phyloP scores from a whole-genome alignment of 2,329 filamentous ascomycete genomes.

The Cordyceps pruinosa region DNA sequence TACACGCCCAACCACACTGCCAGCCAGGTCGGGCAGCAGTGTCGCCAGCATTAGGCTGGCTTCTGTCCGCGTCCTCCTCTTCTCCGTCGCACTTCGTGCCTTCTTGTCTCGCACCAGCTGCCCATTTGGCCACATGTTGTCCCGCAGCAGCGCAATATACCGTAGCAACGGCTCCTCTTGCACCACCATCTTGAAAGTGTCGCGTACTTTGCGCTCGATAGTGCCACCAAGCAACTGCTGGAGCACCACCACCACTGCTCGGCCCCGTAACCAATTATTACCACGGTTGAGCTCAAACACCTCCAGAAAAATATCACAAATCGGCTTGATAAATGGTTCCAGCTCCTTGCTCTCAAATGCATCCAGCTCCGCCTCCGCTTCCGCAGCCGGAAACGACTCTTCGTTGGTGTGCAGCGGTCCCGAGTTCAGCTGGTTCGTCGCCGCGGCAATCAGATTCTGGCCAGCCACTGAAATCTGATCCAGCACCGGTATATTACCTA shows the following conservation, averaged over 20 bases:
- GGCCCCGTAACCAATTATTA: constrained; percentile 93
- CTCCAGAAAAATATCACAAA: constrained; percentile 95
- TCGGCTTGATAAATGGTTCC: constrained; percentile 95
- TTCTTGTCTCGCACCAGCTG: constrained; percentile 41
- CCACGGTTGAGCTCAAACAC: constrained; percentile 90
- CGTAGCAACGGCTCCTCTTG: constrained; percentile 72
- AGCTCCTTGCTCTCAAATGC: constrained; percentile 86
- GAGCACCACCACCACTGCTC: constrained; percentile 90
- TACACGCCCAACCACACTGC: constrained; percentile 82
- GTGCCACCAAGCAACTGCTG: constrained; percentile 94
- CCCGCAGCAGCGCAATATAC: constrained; percentile 67
- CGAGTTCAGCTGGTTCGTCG: constrained; percentile 55
- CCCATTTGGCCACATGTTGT: constrained; percentile 76
- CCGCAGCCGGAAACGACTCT: constrained; percentile 49
- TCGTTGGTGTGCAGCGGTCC: constrained; percentile 47
- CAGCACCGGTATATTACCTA: constrained; percentile 91
- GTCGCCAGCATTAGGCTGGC: constrained; percentile 85
- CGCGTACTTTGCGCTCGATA: constrained; percentile 89
- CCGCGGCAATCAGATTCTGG: constrained; percentile 80
- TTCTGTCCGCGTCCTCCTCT: constrained; percentile 73
- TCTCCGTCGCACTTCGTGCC: constrained; percentile 63
- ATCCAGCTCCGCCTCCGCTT: constrained; percentile 89
- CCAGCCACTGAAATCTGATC: constrained; percentile 91
- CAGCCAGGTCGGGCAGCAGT: constrained; percentile 82
- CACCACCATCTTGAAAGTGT: constrained; percentile 66